Evolutionary conservation across 495 filamentous ascomycete genomes (phyloP).

Genomic region (Evernia prunastri): DNA sequence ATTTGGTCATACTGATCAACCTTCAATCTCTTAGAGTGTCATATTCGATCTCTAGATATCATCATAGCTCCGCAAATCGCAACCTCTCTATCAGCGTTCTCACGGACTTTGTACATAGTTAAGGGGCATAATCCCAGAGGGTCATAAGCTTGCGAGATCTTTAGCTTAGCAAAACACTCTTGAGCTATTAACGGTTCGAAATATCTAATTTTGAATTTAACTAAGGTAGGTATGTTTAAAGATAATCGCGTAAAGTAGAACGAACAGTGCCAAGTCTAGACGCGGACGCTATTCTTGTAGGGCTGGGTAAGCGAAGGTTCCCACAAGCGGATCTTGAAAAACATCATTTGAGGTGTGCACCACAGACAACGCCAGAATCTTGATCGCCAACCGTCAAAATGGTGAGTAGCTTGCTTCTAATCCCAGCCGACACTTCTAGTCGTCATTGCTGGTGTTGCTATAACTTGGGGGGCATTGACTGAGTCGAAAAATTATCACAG

Average conservation of each 20-base stretch:
- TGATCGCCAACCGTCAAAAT: slow-evolving; percentile 62
- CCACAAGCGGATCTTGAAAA: slow-evolving; percentile 11
- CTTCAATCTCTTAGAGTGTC: background rate
- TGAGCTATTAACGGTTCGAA: background rate
- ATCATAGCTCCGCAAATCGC: background rate
- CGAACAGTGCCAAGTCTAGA: background rate
- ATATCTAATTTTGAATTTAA: background rate
- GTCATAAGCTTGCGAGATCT: background rate
- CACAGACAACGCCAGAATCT: slow-evolving; percentile 40
- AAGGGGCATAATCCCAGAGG: background rate
- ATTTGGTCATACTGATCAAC: background rate
- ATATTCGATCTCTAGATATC: background rate
- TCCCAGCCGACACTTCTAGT: background rate
- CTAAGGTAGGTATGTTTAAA: too few species aligned
- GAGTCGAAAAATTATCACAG: slow-evolving; percentile 34
- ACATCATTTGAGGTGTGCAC: slow-evolving; percentile 6
- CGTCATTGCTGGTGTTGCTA: slow-evolving; percentile 11
- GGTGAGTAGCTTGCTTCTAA: slow-evolving; percentile 32
- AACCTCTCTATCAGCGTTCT: background rate
- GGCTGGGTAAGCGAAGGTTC: slow-evolving; percentile 8
- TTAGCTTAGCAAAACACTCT: background rate
- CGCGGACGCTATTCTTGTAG: background rate
- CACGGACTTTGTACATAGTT: background rate
- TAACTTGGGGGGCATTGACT: background rate
- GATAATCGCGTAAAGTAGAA: background rate